A percentile compares a stretch with the other conserved stretches of the same genome.
These are phyloP conservation scores for Colletotrichum aenigma DNA, from an alignment of 2,329 filamentous ascomycete genomes.

Conservation along the genomic window DNA sequence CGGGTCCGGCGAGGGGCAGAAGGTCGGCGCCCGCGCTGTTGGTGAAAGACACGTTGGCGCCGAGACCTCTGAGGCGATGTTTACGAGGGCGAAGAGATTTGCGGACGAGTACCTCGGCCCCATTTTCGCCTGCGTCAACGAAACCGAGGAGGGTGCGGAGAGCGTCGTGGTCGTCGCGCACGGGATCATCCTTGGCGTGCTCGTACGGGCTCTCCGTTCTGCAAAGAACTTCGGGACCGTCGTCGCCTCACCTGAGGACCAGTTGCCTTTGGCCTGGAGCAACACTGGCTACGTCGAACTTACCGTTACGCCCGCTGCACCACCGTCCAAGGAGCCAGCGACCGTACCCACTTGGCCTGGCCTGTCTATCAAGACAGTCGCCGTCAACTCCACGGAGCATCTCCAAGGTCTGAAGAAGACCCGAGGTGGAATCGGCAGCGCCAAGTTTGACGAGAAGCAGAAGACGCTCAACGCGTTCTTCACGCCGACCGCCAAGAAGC, in stretches of 20 bases:
- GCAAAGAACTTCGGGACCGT: slow-evolving; percentile 20
- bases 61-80: slow-evolving; percentile 74
- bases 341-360: slow-evolving; percentile 42
- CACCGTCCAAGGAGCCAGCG: background rate
- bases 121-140: slow-evolving; percentile 35
- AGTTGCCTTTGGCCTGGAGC: slow-evolving; percentile 46
- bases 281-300: slow-evolving; percentile 56
- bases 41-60: slow-evolving; percentile 48
- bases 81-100: slow-evolving; percentile 66
- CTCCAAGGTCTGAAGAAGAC: slow-evolving; percentile 78
- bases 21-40: slow-evolving; percentile 42
- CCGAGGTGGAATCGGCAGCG: slow-evolving; percentile 80
- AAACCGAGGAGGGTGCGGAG: background rate
- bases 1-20: slow-evolving; percentile 71
- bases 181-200: slow-evolving; percentile 75
- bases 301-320: background rate
- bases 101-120: slow-evolving; percentile 67
- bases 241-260: slow-evolving; percentile 21
- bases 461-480: slow-evolving; percentile 81
- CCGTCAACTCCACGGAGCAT: slow-evolving; percentile 74
- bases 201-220: slow-evolving; percentile 60
- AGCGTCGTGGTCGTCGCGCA: slow-evolving; percentile 76
- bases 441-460: slow-evolving; percentile 76
- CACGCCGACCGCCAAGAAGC: slow-evolving; percentile 50
- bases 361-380: slow-evolving; percentile 51